Percentiles rank a stretch among this genome's conserved stretches.
phyloP scores from a whole-genome alignment of 768 basidiomycete genomes.

The Mycena belliarum region DNA sequence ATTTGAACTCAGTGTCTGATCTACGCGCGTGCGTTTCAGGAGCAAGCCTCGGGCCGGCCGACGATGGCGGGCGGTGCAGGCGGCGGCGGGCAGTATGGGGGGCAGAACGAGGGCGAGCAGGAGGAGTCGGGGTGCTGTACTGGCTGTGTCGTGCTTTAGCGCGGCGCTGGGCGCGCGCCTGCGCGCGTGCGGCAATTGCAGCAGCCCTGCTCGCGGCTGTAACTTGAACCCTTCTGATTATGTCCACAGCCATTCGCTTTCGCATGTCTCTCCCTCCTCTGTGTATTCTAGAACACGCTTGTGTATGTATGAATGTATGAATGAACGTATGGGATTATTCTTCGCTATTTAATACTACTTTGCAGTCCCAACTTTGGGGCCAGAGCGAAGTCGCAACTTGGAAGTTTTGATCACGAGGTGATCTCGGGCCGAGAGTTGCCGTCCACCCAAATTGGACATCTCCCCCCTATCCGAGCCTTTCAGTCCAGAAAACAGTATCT shows the following conservation, averaged over 20 bases:
- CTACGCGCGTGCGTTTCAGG: conserved; percentile 41
- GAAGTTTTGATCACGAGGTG: too few species aligned
- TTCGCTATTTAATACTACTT: too few species aligned
- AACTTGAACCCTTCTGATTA: too few species aligned
- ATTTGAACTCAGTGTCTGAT: background rate
- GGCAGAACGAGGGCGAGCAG: conserved; percentile 47
- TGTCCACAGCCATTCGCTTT: background rate
- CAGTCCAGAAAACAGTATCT: too few species aligned
- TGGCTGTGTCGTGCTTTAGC: conserved; percentile 63
- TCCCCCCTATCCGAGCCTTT: too few species aligned
- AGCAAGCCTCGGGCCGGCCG: conserved; percentile 52
- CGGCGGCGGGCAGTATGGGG: conserved; percentile 21
- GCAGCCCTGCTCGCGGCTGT: background rate
- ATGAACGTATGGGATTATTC: too few species aligned
- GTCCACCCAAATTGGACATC: too few species aligned
- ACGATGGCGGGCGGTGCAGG: conserved; percentile 52
- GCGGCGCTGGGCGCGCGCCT: too few species aligned
- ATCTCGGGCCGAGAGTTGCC: too few species aligned
- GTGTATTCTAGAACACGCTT: conserved; percentile 8
- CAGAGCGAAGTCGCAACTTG: too few species aligned
- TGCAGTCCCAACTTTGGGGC: too few species aligned
- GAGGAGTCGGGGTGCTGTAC: conserved; percentile 63
- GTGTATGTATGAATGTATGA: background rate
- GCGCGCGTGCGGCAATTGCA: too few species aligned
- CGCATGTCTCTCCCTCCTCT: background rate